These are phyloP conservation scores for Jimgerdemannia lactiflua DNA, from an alignment of 192 early-diverging fungal genomes.

Conservation along the genomic window DNA sequence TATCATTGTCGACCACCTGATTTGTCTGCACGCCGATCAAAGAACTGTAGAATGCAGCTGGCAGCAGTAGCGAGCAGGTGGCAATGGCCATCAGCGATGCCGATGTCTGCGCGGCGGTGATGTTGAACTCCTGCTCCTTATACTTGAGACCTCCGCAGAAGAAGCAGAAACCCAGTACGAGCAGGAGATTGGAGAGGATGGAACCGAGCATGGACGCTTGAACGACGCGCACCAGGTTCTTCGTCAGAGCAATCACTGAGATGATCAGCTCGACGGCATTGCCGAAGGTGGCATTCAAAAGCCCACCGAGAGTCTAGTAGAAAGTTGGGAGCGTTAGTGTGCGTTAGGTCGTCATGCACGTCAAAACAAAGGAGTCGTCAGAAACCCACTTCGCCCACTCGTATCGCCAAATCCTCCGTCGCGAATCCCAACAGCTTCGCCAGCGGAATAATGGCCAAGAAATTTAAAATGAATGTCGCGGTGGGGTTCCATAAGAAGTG, in stretches of 20 bases:
- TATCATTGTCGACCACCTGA: constrained; percentile 34
- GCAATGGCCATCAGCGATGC: constrained; percentile 64
- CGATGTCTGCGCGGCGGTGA: constrained; percentile 73
- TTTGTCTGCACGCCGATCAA: constrained; percentile 22
- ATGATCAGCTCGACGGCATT: constrained; percentile 90
- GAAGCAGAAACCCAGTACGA: constrained; percentile 88
- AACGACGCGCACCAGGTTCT: constrained; percentile 79
- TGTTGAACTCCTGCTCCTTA: constrained; percentile 68
- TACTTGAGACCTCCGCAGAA: constrained; percentile 78
- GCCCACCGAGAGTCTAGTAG: constrained; percentile 69
- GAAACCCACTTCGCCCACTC: constrained; percentile 55
- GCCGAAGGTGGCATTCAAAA: constrained; percentile 74
- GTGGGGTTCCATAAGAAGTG: constrained; percentile 66
- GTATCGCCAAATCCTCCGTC: constrained; percentile 79
- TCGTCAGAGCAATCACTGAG: constrained; percentile 73
- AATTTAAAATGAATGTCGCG: constrained; percentile 77
- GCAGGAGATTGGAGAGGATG: constrained; percentile 83
- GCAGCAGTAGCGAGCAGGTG: constrained; percentile 65
- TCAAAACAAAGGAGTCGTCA: background rate
- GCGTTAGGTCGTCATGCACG: background rate
- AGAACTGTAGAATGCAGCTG: constrained; percentile 58
- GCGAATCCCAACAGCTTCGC: constrained; percentile 86
- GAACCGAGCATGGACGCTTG: constrained; percentile 89
- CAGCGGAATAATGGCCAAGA: constrained; percentile 84
- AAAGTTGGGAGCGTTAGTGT: background rate